These are phyloP conservation scores for Penicillium palitans DNA, from an alignment of 2,329 filamentous ascomycete genomes.

Conservation along the genomic window DNA sequence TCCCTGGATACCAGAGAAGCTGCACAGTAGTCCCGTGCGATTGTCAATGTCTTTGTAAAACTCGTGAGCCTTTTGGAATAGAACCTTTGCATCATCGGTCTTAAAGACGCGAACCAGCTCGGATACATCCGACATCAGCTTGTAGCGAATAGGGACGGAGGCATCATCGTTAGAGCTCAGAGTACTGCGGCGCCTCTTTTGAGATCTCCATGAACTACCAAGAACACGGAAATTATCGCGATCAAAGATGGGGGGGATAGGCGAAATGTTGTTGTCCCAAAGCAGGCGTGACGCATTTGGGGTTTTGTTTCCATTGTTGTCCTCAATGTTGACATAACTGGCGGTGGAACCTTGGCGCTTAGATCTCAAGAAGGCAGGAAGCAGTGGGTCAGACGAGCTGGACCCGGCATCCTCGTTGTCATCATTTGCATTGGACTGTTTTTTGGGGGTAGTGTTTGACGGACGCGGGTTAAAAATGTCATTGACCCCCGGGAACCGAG, in stretches of 20 bases:
- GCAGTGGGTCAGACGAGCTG: background rate
- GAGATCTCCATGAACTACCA: background rate
- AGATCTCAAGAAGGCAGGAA: background rate
- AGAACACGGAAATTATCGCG: background rate
- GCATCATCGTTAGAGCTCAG: background rate
- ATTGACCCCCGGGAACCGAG: background rate
- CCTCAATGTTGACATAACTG: background rate
- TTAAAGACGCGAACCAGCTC: slow-evolving; percentile 19
- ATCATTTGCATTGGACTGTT: background rate
- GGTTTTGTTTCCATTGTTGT: background rate
- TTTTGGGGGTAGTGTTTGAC: background rate
- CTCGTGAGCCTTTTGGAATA: slow-evolving; percentile 24
- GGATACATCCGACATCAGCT: slow-evolving; percentile 16
- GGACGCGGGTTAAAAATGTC: background rate
- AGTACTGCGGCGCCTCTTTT: background rate
- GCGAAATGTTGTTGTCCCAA: too few species aligned
- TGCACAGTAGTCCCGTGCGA: slow-evolving; percentile 11
- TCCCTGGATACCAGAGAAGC: slow-evolving; percentile 1
- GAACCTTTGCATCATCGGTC: slow-evolving; percentile 10
- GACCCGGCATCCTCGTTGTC: background rate
- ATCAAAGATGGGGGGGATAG: too few species aligned
- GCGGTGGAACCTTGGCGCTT: background rate
- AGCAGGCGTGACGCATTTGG: fast-evolving
- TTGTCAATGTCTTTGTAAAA: slow-evolving; percentile 22
- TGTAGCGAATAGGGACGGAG: slow-evolving; percentile 14